phyloP scores from a whole-genome alignment of 768 basidiomycete genomes.

The Pisolithus albus region DNA sequence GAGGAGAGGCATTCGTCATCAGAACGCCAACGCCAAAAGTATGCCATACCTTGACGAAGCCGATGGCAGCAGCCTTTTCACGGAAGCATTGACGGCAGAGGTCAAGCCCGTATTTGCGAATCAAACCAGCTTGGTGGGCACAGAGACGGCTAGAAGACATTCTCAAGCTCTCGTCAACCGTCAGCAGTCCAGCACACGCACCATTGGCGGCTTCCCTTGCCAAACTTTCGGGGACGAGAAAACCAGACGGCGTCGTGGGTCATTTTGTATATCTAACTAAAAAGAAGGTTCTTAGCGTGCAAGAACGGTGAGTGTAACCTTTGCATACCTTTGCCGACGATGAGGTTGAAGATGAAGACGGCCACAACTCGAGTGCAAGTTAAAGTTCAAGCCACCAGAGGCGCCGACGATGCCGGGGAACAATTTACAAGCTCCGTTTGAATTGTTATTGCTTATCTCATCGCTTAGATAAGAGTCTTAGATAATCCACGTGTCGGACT shows the following conservation, averaged over 20 bases:
- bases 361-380: too few species aligned
- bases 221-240: constrained; percentile 90
- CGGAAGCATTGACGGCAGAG: constrained; percentile 99
- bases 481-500: too few species aligned
- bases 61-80: constrained; percentile 89
- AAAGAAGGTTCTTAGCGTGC: too few species aligned
- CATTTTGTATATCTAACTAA: constrained; percentile 45
- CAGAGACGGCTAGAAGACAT: constrained; percentile 71
- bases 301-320: too few species aligned
- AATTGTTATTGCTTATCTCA: too few species aligned
- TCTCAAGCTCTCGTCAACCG: neutral
- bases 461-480: too few species aligned
- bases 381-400: too few species aligned
- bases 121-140: constrained; percentile 95
- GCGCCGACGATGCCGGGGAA: too few species aligned
- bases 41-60: constrained; percentile 77
- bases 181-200: constrained; percentile 32
- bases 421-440: too few species aligned
- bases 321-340: too few species aligned
- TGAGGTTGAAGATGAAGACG: too few species aligned
- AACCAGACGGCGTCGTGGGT: constrained; percentile 99
- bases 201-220: constrained; percentile 95
- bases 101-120: constrained; percentile 95
- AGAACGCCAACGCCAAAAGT: constrained; percentile 11
- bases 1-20: neutral